A percentile compares a stretch with the other conserved stretches of the same genome.
These are phyloP conservation scores for Starmerella bombicola DNA, from an alignment of 805 yeast genomes.

Conservation along the genomic window DNA sequence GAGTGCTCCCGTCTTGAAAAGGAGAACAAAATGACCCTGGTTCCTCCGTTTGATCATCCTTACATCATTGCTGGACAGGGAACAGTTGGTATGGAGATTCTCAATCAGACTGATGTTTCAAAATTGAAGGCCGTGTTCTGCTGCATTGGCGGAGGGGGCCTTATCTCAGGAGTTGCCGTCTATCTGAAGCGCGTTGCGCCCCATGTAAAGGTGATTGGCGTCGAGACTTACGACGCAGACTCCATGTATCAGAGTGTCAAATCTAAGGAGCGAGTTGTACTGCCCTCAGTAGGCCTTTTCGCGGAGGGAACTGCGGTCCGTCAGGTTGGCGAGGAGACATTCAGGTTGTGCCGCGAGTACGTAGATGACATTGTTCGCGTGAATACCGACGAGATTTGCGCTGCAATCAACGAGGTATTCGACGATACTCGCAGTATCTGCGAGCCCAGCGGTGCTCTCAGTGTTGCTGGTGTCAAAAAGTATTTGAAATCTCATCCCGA, in stretches of 20 bases:
- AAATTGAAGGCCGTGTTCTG: slow-evolving; percentile 77
- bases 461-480: slow-evolving; percentile 88
- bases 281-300: slow-evolving; percentile 78
- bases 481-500: slow-evolving; percentile 50
- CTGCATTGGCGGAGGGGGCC: slow-evolving; percentile 96
- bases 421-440: slow-evolving; percentile 89
- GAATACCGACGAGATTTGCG: slow-evolving; percentile 86
- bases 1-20: slow-evolving; percentile 67
- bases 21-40: slow-evolving; percentile 65
- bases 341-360: slow-evolving; percentile 57
- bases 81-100: slow-evolving; percentile 83
- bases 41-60: slow-evolving; percentile 99
- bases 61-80: slow-evolving; percentile 98
- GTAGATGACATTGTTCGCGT: slow-evolving; percentile 86
- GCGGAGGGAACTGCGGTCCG: slow-evolving; percentile 99
- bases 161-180: slow-evolving; percentile 79
- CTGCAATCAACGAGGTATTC: slow-evolving; percentile 92
- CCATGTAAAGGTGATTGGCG: slow-evolving; percentile 91
- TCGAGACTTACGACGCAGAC: slow-evolving; percentile 91
- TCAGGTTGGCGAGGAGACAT: slow-evolving; percentile 80
- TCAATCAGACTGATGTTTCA: slow-evolving; percentile 71
- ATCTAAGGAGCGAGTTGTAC: slow-evolving; percentile 40
- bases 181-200: slow-evolving; percentile 93
- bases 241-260: slow-evolving; percentile 68
- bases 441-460: slow-evolving; percentile 95